These are phyloP conservation scores for Leccinum aurantiacum DNA, from an alignment of 768 basidiomycete species.

Conservation along the genomic window DNA sequence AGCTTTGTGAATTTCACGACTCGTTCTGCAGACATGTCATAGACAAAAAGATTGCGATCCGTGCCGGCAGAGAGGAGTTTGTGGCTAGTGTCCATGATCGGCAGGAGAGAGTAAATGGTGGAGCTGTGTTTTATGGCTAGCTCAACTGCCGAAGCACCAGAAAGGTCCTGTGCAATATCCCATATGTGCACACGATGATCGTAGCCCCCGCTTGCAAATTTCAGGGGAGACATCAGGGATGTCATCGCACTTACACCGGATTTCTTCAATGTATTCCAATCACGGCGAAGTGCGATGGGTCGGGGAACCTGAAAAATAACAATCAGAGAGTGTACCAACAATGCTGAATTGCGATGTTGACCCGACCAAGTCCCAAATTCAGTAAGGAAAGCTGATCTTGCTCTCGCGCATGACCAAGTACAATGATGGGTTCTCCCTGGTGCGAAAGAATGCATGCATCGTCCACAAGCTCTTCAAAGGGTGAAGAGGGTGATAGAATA, in stretches of 20 bases:
- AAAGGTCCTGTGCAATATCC: constrained; percentile 38
- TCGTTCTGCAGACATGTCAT: constrained; percentile 48
- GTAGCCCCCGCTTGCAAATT: constrained; percentile 51
- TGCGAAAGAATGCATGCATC: constrained; percentile 41
- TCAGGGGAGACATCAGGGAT: constrained; percentile 39
- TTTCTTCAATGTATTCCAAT: constrained; percentile 38
- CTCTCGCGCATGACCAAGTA: constrained; percentile 43
- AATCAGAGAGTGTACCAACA: constrained; percentile 5
- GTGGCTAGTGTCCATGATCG: constrained; percentile 44
- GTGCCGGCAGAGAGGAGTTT: constrained; percentile 50
- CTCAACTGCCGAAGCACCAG: constrained; percentile 30
- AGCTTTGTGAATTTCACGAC: constrained; percentile 38
- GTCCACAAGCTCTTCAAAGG: constrained; percentile 37
- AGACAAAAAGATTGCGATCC: constrained; percentile 45
- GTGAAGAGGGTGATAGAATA: constrained; percentile 23
- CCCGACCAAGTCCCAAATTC: constrained; percentile 18
- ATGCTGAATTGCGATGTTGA: constrained; percentile 15
- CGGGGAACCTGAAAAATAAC: constrained; percentile 7
- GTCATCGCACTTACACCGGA: constrained; percentile 44
- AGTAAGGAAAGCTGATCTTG: constrained; percentile 34
- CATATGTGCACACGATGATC: constrained; percentile 51
- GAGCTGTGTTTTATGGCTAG: constrained; percentile 45
- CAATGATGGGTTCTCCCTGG: constrained; percentile 25
- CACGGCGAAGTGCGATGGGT: constrained; percentile 22
- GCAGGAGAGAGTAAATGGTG: constrained; percentile 43